Conservation (phyloP, 108 stramenopile species). For the Cyclostephanos invisitatus region DNA sequence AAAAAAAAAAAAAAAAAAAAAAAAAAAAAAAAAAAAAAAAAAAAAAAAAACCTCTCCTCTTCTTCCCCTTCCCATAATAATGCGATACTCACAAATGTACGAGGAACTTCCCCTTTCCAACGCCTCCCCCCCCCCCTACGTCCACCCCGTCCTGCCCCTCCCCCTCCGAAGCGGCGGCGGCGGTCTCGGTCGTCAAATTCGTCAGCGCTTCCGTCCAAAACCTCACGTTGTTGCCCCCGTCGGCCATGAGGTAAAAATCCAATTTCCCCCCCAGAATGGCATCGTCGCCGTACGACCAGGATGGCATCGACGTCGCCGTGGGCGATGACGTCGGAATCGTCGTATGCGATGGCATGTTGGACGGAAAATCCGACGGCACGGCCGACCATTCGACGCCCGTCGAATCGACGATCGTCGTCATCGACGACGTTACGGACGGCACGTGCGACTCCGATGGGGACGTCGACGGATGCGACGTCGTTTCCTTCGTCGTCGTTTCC, state of each 20-base stretch:
- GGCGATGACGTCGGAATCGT: background rate
- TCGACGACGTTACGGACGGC: too few species aligned
- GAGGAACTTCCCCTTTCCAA: conserved; percentile 14
- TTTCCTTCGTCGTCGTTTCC: too few species aligned
- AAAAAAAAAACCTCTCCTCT: too few species aligned
- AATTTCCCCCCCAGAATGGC: conserved; percentile 7
- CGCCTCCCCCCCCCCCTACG: background rate
- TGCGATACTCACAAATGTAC: conserved; percentile 34
- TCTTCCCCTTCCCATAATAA: too few species aligned
- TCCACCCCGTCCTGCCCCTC: too few species aligned
- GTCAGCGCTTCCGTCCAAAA: conserved; percentile 17
- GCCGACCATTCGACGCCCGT: background rate
- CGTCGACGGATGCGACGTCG: too few species aligned
- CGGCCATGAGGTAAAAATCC: conserved; percentile 35
- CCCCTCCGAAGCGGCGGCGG: too few species aligned
- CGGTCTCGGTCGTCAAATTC: background rate
- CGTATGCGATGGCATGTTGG: background rate
- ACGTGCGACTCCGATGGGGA: too few species aligned
- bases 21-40: too few species aligned
- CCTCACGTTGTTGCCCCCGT: conserved; percentile 14
- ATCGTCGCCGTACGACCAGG: conserved; percentile 7
- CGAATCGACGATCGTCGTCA: background rate
- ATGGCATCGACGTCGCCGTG: conserved; percentile 1
- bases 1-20: too few species aligned
- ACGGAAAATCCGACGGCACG: background rate